Percentiles rank a stretch among this genome's conserved stretches.
Evolutionary conservation across 768 basidiomycete species (phyloP).

Genomic region (Mycena pura): DNA sequence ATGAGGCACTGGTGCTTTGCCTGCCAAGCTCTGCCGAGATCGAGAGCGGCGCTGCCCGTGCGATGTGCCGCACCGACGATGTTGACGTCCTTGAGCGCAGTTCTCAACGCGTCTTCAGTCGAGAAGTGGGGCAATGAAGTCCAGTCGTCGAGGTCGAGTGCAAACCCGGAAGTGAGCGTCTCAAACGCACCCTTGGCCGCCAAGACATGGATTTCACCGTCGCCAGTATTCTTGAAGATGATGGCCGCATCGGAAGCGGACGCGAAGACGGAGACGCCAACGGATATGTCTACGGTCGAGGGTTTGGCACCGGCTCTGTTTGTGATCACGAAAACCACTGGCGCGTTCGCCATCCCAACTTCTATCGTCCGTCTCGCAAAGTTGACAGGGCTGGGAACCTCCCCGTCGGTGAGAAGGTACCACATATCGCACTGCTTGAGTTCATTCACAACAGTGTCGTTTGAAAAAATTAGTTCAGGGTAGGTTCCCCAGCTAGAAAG

Average conservation of each 20-base stretch:
- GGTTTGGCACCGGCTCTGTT: conserved; percentile 10
- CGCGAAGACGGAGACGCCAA: conserved; percentile 24
- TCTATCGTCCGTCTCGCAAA: conserved; percentile 23
- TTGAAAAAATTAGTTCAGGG: conserved; percentile 16
- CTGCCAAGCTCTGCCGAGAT: conserved; percentile 22
- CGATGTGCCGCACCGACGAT: conserved; percentile 20
- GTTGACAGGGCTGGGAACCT: conserved; percentile 14
- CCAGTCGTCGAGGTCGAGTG: conserved; percentile 18
- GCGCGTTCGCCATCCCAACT: conserved; percentile 26
- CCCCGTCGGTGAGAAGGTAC: conserved; percentile 23
- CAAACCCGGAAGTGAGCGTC: conserved; percentile 14
- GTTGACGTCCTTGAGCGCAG: conserved; percentile 22
- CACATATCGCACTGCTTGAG: conserved; percentile 26
- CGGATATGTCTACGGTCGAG: conserved; percentile 10
- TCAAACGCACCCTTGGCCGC: conserved; percentile 24
- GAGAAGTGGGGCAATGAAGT: conserved; percentile 15
- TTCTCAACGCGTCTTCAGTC: conserved; percentile 5
- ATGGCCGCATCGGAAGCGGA: conserved; percentile 24
- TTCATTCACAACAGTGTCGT: conserved; percentile 5
- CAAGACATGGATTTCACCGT: conserved; percentile 17
- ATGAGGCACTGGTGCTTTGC: conserved; percentile 20
- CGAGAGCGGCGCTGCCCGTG: conserved; percentile 2
- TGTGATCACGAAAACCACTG: conserved; percentile 23
- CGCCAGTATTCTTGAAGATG: conserved; percentile 11
- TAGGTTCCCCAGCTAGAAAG: conserved; percentile 19